Percentiles rank a stretch among this genome's conserved stretches.
phyloP scores from a whole-genome alignment of 805 yeast genomes.

The Alloascoidea hylecoeti region DNA sequence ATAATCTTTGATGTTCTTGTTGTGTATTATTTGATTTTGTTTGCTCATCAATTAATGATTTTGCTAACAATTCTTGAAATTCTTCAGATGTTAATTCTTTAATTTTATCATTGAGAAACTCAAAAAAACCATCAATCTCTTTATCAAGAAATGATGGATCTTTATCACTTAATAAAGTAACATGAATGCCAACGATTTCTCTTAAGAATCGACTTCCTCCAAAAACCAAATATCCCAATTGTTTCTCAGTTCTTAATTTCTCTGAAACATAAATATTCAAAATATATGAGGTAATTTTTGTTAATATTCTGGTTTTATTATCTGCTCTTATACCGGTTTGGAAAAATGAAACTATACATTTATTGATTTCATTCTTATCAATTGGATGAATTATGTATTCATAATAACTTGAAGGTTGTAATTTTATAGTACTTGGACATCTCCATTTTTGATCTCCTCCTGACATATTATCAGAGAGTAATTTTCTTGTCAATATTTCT shows the following conservation, averaged over 20 bases:
- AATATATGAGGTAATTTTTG: constrained; percentile 31
- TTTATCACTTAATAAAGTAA: constrained; percentile 39
- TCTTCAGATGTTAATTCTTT: constrained; percentile 3
- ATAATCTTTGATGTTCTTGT: constrained; percentile 27
- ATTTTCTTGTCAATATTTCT: not conserved
- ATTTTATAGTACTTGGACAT: not conserved
- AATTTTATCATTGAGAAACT: constrained; percentile 23
- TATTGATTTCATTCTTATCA: constrained; percentile 10
- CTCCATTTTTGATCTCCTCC: not conserved
- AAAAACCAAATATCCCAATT: constrained; percentile 48
- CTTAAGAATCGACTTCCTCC: constrained; percentile 40
- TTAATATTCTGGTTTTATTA: constrained; percentile 20
- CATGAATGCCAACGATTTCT: constrained; percentile 41
- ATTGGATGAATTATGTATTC: not conserved
- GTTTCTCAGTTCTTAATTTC: constrained; percentile 38
- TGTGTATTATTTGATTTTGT: constrained; percentile 16
- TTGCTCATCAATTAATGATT: constrained; percentile 7
- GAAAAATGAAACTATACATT: constrained; percentile 34
- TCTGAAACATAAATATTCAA: constrained; percentile 27
- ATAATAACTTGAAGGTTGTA: not conserved
- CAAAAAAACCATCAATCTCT: constrained; percentile 33
- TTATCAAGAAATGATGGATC: constrained; percentile 24
- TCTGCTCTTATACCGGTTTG: constrained; percentile 40
- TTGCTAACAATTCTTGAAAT: constrained; percentile 11
- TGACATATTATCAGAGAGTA: not conserved